phyloP scores from a whole-genome alignment of 2,329 filamentous ascomycete species.

The Shiraia sp. region DNA sequence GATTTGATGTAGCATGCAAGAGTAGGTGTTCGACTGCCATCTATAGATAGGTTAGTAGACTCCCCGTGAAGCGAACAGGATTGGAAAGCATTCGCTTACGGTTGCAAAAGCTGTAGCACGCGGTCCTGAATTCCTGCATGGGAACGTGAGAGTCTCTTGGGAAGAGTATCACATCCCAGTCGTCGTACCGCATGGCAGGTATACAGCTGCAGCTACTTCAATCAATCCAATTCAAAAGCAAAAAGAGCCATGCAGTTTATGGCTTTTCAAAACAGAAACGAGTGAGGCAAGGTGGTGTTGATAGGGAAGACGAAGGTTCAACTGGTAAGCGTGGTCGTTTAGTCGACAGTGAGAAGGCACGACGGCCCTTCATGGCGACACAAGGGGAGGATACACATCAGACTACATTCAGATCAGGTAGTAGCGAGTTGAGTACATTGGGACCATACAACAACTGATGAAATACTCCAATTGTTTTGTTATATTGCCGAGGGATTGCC shows the following conservation, averaged over 20 bases:
- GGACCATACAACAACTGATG: too few species aligned
- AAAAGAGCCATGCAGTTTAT: constrained; percentile 8
- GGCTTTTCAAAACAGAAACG: not conserved
- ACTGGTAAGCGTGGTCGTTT: not conserved
- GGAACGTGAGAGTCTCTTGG: constrained; percentile 68
- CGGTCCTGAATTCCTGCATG: constrained; percentile 79
- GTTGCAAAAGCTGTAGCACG: constrained; percentile 69
- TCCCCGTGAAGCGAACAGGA: too few species aligned
- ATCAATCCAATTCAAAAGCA: constrained; percentile 19
- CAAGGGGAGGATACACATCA: not conserved
- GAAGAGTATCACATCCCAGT: constrained; percentile 86
- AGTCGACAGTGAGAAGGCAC: constrained; percentile 8
- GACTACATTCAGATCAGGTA: too few species aligned
- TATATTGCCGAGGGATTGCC: too few species aligned
- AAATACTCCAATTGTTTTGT: too few species aligned
- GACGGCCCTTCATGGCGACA: too few species aligned
- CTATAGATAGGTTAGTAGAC: constrained; percentile 21
- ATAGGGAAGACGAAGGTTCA: not conserved
- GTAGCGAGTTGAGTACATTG: too few species aligned
- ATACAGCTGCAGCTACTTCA: constrained; percentile 15
- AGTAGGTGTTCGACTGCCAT: constrained; percentile 32
- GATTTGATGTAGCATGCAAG: constrained; percentile 37
- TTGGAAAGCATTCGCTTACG: too few species aligned
- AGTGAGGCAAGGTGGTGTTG: constrained; percentile 3
- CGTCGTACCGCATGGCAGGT: constrained; percentile 75